Percentiles rank a stretch among this genome's conserved stretches.
These are phyloP conservation scores for Aspergillus fischeri DNA, from an alignment of 2,329 filamentous ascomycete species.

Conservation along the genomic window DNA sequence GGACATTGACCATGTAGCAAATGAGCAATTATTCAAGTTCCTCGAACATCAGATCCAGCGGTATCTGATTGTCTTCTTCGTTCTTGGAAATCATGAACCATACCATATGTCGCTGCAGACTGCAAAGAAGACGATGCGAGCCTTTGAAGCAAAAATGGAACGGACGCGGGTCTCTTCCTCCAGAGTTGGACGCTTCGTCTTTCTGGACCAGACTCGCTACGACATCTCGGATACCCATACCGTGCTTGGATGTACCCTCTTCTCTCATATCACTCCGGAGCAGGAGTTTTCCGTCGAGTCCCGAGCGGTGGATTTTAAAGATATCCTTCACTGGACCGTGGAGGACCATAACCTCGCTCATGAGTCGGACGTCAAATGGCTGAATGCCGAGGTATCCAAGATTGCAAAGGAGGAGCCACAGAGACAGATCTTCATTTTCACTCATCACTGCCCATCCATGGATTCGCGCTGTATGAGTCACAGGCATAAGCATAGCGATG, in stretches of 20 bases:
- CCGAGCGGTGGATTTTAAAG: conserved; percentile 47
- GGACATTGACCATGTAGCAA: conserved; percentile 45
- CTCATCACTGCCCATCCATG: conserved; percentile 26
- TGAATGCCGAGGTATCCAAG: conserved; percentile 24
- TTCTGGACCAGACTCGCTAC: conserved; percentile 33
- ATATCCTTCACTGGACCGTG: conserved; percentile 28
- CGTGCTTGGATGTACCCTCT: conserved; percentile 46
- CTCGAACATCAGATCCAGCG: conserved; percentile 42
- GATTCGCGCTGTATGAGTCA: conserved; percentile 18
- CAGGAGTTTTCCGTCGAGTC: conserved; percentile 32
- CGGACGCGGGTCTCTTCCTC: not conserved
- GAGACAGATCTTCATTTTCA: conserved; percentile 26
- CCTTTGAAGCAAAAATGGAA: conserved; percentile 13
- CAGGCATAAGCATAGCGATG: conserved; percentile 18
- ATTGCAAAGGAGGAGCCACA: conserved; percentile 21
- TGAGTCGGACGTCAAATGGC: conserved; percentile 25
- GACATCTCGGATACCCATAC: conserved; percentile 29
- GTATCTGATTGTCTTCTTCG: conserved; percentile 47
- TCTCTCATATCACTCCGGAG: conserved; percentile 41
- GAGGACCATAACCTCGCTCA: conserved; percentile 22
- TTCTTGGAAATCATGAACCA: conserved; percentile 53
- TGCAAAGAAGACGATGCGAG: conserved; percentile 10
- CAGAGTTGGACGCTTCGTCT: conserved; percentile 25
- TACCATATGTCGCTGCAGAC: conserved; percentile 25
- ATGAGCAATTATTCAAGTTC: conserved; percentile 39